phyloP scores from a whole-genome alignment of 805 yeast genomes.

The Barnettozyma botsteinii region DNA sequence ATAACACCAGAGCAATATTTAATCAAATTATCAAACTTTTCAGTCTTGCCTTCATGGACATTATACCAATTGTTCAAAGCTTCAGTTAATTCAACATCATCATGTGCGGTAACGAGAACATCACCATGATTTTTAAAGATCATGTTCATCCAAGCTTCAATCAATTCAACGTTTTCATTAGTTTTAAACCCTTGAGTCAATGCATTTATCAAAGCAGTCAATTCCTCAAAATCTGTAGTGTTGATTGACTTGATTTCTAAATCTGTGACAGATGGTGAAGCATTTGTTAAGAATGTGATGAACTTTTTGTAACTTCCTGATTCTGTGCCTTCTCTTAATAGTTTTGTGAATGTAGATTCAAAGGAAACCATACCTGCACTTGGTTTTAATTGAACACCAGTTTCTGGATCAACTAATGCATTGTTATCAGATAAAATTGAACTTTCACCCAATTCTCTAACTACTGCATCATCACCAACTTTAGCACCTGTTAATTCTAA shows the following conservation, averaged over 20 bases:
- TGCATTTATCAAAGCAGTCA: constrained; percentile 61
- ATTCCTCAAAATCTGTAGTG: constrained; percentile 54
- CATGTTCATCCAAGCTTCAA: constrained; percentile 75
- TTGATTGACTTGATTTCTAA: constrained; percentile 80
- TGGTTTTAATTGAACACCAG: constrained; percentile 23
- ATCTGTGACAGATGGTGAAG: constrained; percentile 77
- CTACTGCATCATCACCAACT: constrained; percentile 64
- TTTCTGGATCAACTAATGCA: constrained; percentile 1
- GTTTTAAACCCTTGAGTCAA: constrained; percentile 49
- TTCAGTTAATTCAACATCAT: constrained; percentile 34
- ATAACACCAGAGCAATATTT: constrained; percentile 82
- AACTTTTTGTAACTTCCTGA: constrained; percentile 41
- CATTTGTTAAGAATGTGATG: constrained; percentile 45
- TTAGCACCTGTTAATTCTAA: constrained; percentile 56
- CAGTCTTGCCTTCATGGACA: constrained; percentile 35
- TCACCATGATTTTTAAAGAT: constrained; percentile 80
- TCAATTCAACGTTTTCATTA: constrained; percentile 65
- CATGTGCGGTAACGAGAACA: constrained; percentile 40
- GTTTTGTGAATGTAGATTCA: constrained; percentile 68
- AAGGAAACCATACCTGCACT: constrained; percentile 37
- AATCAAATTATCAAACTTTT: constrained; percentile 56
- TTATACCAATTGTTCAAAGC: constrained; percentile 47
- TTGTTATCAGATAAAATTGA: constrained; percentile 12
- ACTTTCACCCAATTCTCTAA: constrained; percentile 32
- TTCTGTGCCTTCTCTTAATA: constrained; percentile 49